These are phyloP conservation scores for Stipa capillata DNA, from an alignment of 176 grass and related monocot species.

Conservation along the genomic window DNA sequence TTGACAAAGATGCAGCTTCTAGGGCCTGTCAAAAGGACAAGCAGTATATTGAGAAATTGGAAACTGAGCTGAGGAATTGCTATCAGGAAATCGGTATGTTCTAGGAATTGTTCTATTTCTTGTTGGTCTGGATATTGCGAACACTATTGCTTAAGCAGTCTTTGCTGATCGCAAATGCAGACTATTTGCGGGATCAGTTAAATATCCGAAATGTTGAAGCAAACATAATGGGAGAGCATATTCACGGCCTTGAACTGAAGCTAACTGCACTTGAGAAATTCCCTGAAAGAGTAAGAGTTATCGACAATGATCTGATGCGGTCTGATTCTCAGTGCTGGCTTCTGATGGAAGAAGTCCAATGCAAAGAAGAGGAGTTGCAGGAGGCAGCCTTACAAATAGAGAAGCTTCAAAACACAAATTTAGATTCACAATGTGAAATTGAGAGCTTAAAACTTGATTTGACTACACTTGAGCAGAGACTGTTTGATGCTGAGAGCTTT, in stretches of 20 bases:
- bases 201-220: slow-evolving; percentile 75
- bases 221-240: slow-evolving; percentile 84
- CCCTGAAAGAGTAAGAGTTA: slow-evolving; percentile 49
- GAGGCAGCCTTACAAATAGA: slow-evolving; percentile 65
- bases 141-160: neutral
- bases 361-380: slow-evolving; percentile 62
- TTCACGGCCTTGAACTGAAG: slow-evolving; percentile 82
- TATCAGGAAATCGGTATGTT: slow-evolving; percentile 87
- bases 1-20: slow-evolving; percentile 37
- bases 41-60: slow-evolving; percentile 58
- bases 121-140: neutral
- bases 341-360: slow-evolving; percentile 65
- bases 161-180: slow-evolving; percentile 37
- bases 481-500: slow-evolving; percentile 41
- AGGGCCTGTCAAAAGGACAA: slow-evolving; percentile 50
- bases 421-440: slow-evolving; percentile 94
- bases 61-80: slow-evolving; percentile 74
- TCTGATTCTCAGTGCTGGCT: slow-evolving; percentile 67
- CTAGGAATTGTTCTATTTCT: slow-evolving; percentile 12
- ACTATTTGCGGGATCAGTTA: slow-evolving; percentile 96
- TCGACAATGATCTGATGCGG: slow-evolving; percentile 41
- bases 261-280: slow-evolving; percentile 72
- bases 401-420: slow-evolving; percentile 54
- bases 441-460: slow-evolving; percentile 97
- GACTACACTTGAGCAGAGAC: slow-evolving; percentile 73